These are phyloP conservation scores for cucumber (Cucumis sativus) DNA, from an alignment of 306 rosid species.

Conservation along the genomic window Cucumber_9930_V3 NC_026657.2:10707001-10707500, in stretches of 20 bases:
- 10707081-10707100: neutral
- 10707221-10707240: neutral
- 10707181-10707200: neutral
- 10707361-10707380: neutral
- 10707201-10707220: neutral
- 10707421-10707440: conserved; percentile 98
- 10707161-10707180: neutral
- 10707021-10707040: neutral
- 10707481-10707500: conserved; percentile 79
- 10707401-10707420: neutral
- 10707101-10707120: neutral
- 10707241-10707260: neutral
- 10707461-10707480: conserved; percentile 91
- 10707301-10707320: neutral
- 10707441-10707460: conserved; percentile 96
- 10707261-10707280: neutral
- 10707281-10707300: neutral
- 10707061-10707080: neutral
- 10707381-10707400: neutral
- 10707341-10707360: neutral
- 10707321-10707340: neutral
- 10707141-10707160: neutral
- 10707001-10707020: neutral
- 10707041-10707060: neutral
- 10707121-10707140: neutral